Evolutionary conservation across 768 basidiomycete genomes (phyloP).

Genomic region (Psilocybe azurescens): DNA sequence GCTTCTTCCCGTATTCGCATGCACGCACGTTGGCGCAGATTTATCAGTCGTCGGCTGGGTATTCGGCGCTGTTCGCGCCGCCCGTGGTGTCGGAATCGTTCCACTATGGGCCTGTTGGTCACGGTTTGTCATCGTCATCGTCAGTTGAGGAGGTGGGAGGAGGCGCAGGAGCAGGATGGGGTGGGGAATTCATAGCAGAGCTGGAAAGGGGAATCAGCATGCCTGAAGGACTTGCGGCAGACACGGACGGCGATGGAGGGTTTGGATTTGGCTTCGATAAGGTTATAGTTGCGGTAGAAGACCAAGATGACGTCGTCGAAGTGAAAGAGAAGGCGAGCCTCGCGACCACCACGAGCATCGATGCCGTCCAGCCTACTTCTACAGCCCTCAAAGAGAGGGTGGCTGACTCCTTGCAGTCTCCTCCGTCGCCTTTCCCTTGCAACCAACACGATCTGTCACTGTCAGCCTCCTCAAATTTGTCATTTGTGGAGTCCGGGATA

Average conservation of each 20-base stretch:
- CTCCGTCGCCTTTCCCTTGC: neutral
- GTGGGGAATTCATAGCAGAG: neutral
- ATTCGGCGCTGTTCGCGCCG: neutral
- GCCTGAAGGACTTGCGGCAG: constrained; percentile 1
- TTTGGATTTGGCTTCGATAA: constrained; percentile 22
- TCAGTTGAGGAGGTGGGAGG: constrained; percentile 6
- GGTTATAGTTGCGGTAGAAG: constrained; percentile 21
- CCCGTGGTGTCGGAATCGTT: neutral
- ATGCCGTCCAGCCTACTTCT: neutral
- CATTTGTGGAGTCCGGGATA: neutral
- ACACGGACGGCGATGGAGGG: constrained; percentile 8
- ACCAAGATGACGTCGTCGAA: constrained; percentile 6
- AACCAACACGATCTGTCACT: neutral
- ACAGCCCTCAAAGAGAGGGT: neutral
- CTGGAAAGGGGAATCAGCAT: neutral
- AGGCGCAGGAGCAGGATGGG: neutral
- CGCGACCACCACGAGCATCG: constrained; percentile 17
- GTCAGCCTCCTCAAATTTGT: neutral
- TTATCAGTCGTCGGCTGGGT: neutral
- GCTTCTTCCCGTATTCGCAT: constrained; percentile 18
- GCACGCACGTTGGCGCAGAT: constrained; percentile 3
- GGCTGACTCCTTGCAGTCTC: neutral
- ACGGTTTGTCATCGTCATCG: neutral
- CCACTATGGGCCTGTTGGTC: neutral
- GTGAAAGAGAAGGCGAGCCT: constrained; percentile 17